Evolutionary conservation across 768 basidiomycete genomes (phyloP), one percentile per base, ranked within the genome.

Genomic region (Lentinula aciculospora): DNA sequence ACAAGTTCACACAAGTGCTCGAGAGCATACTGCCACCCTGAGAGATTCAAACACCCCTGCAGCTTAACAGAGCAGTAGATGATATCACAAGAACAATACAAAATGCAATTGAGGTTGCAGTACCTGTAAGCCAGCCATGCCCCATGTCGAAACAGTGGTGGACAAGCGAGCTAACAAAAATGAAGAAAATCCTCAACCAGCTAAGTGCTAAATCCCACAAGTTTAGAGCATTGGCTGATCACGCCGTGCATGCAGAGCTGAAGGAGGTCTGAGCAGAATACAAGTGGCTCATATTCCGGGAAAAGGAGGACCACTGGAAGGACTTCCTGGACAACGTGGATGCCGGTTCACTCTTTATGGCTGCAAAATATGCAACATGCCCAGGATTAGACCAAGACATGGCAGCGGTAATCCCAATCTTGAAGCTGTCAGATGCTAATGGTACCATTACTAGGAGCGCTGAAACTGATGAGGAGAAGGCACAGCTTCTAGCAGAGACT

Each of bases 271-370:
- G 21, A 6, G 1, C 19, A 0, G 19, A 21, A 4, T 53, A 53
- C 51, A 23, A 19, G 13, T n/a, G 1, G 12, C 13, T 6, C 6
- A 53, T 53, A 4, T 15, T n/a, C 17, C 15, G n/a, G 6, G 58
- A 62, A 3, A 71, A 72, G 40, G n/a, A 51, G 8, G 61, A 63
- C 0, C 63, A 67, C 58, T 71, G 65, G 66, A 39, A 58, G 4
- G 60, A 63, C 0, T 72, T 58, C 51, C 58, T 71, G 0, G 64
- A 69, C 23, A 34, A 57, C 0, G 51, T 65, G 0, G 54, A 60
- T 3, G 46, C 59, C 0, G 45, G 60, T 0, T 53, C 61, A 3
- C 29, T 70, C 0, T 70, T 67, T 65, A 56, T 37, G 12, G 54
- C 54, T 12, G 39, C 21, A 7, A 39, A 44, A 23, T 56, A 56